Evolutionary conservation across 805 yeast species (phyloP), one percentile per base, ranked within the genome.

Genomic region (Nakazawaea pomicola): DNA sequence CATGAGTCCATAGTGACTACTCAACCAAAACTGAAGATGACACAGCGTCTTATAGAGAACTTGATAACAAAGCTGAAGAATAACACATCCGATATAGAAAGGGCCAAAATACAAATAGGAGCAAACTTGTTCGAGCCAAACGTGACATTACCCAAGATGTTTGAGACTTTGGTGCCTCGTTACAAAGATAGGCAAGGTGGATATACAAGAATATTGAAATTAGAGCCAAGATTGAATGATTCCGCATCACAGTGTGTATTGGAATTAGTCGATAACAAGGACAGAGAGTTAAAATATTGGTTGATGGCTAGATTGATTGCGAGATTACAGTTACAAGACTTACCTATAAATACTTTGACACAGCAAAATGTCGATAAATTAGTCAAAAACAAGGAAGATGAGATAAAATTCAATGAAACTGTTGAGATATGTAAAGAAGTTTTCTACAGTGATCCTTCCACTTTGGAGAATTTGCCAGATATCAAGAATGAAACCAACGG

Each of bases 161-260:
- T 83, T 45, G 72, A 70, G 14, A 87, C 76, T 31, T 67, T 90
- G 30, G 75, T 78, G 4, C 68, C 75, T 31, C 70, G 95, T 43
- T 90, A 84, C 55, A 54, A 65, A 4, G 53, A 61, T 18, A 75
- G 96, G 63, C 56, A 61, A 1, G 85, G 88, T 46, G 97, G 97
- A 1, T 91, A 82, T 65, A 88, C 97, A 3, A 76, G 98, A 50
- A 76, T 91, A 40, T 64, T 89, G 47, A 80, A 76, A 51, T 67
- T 93, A 46, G 98, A 93, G 60, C 88, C 90, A 14, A 72, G 98
- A 49, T 61, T 82, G 35, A 90, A 93, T 42, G 99, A 93, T 58
- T 83, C 80, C 46, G 95, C 97, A 0, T 90, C 90, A 24, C 93
- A 86, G 70, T 80, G 93, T 0, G 80, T 90, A 7, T 56, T 93